Percentiles rank a stretch among this genome's conserved stretches.
phyloP scores from a whole-genome alignment of 495 filamentous ascomycete species.

The Lophium mytilinum region DNA sequence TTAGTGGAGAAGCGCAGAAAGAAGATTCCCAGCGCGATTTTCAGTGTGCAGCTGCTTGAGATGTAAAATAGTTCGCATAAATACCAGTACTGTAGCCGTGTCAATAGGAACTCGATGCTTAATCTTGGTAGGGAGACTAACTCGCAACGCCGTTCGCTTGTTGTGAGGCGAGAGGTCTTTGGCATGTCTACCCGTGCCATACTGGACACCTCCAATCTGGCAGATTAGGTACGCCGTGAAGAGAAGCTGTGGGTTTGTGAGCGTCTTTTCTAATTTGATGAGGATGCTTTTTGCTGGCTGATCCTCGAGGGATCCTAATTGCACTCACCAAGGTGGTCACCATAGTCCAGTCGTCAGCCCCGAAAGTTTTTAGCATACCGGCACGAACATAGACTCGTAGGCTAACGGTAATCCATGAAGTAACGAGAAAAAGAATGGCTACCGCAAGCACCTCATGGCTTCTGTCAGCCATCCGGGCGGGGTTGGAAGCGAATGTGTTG shows the following conservation, averaged over 20 bases:
- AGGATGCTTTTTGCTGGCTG: neutral
- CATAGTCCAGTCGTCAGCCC: slow-evolving; percentile 16
- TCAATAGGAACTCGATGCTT: neutral
- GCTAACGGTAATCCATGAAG: slow-evolving; percentile 9
- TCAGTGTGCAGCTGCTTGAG: slow-evolving; percentile 31
- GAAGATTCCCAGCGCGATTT: slow-evolving; percentile 39
- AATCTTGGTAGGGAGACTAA: neutral
- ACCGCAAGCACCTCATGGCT: slow-evolving; percentile 10
- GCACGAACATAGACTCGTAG: slow-evolving; percentile 15
- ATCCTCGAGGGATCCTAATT: neutral
- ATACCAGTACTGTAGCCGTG: slow-evolving; percentile 26
- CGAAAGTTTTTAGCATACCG: slow-evolving; percentile 7
- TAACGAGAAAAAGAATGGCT: slow-evolving; percentile 13
- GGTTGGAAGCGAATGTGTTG: neutral
- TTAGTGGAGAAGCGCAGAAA: slow-evolving; percentile 37
- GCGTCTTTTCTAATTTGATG: neutral
- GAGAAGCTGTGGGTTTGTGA: neutral
- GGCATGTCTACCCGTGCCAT: slow-evolving; percentile 12
- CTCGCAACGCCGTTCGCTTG: slow-evolving; percentile 8
- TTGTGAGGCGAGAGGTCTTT: slow-evolving; percentile 7
- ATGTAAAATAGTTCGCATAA: slow-evolving; percentile 37
- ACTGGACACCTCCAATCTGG: slow-evolving; percentile 6
- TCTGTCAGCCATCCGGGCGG: slow-evolving; percentile 9
- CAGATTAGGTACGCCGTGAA: slow-evolving; percentile 10
- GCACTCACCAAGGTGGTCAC: slow-evolving; percentile 9